Evolutionary conservation across 345 rosid species (phyloP), one percentile per base, ranked within the genome.

Genomic region (Eucalyptus coolabah): DNA sequence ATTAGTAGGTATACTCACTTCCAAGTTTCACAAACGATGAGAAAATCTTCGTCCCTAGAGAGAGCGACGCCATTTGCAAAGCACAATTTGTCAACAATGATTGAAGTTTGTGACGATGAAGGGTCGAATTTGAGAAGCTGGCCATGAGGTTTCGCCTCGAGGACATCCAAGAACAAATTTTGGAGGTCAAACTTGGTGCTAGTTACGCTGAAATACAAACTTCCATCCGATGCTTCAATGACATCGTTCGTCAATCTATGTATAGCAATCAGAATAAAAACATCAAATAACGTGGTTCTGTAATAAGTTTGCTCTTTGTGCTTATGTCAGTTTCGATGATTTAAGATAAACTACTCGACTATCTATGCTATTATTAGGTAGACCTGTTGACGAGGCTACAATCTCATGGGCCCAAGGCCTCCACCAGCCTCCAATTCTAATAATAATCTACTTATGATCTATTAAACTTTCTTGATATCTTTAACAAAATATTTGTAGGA

Each of bases 11-110:
- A 8, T 65, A 65, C 77, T 65, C 77, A 65, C 77, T 65, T 65
- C 40, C 77, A 92, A 3, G 94, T 89, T 86, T 94, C 96, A 63
- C 95, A 95, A 18, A 94, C 92, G 5, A 93, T 77, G 16, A 95
- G 91, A 90, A 83, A 93, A 50, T 93, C 94, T 89, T 92, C 91
- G 51, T 93, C 92, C 80, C 37, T 87, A 1, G 96, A 92, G 47
- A 94, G 93, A 13, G 94, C 94, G 69, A 94, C 96, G 3, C 96
- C 96, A 37, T 95, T 95, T 23, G 96, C 86, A n/a, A 94, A 91
- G 51, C 37, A 50, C 85, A 94, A 88, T 32, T 87, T 90, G 86
- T 93, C 93, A 19, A 95, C 90, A 47, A 93, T 45, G 77, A 94
- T 4, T 1, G 94, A 87, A 7, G 91, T 93, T 63, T 90, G 86